Evolutionary conservation across 495 filamentous ascomycete genomes (phyloP).

Genomic region (Talaromyces wortmannii): DNA sequence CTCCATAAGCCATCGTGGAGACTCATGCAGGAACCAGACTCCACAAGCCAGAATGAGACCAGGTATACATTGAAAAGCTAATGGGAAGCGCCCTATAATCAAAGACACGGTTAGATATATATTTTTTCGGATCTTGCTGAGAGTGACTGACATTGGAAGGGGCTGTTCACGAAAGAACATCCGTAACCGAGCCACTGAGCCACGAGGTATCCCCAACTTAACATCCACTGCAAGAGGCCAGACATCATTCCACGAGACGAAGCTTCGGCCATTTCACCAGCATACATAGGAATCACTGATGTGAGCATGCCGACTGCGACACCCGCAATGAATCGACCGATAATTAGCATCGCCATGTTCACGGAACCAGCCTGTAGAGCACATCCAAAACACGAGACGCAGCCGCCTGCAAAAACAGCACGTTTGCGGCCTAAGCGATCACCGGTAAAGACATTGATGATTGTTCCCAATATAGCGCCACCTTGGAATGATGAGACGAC

Average conservation of each 20-base stretch:
- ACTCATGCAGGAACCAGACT: constrained; percentile 46
- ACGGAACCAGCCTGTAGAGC: constrained; percentile 43
- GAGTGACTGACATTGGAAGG: constrained; percentile 31
- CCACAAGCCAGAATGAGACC: constrained; percentile 40
- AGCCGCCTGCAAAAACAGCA: constrained; percentile 40
- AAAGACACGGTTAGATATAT: too few relatives aligned
- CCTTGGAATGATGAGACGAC: constrained; percentile 45
- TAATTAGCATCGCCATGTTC: constrained; percentile 45
- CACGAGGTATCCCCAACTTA: constrained; percentile 39
- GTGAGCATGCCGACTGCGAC: constrained; percentile 45
- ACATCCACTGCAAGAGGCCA: constrained; percentile 36
- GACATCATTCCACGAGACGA: constrained; percentile 16
- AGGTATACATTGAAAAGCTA: constrained; percentile 46
- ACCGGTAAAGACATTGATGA: constrained; percentile 36
- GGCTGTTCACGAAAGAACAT: constrained; percentile 36
- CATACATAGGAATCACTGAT: constrained; percentile 42
- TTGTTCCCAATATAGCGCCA: constrained; percentile 43
- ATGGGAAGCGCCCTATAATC: constrained; percentile 38
- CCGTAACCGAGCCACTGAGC: constrained; percentile 50
- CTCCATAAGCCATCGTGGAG: constrained; percentile 51
- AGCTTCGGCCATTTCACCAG: constrained; percentile 17
- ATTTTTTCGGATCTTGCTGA: not conserved
- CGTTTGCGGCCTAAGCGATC: constrained; percentile 38
- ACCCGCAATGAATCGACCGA: constrained; percentile 44
- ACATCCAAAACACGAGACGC: constrained; percentile 37